Base-by-base conservation (phyloP, 2,329 filamentous ascomycete genomes). In the Ascochyta pisi region DNA sequence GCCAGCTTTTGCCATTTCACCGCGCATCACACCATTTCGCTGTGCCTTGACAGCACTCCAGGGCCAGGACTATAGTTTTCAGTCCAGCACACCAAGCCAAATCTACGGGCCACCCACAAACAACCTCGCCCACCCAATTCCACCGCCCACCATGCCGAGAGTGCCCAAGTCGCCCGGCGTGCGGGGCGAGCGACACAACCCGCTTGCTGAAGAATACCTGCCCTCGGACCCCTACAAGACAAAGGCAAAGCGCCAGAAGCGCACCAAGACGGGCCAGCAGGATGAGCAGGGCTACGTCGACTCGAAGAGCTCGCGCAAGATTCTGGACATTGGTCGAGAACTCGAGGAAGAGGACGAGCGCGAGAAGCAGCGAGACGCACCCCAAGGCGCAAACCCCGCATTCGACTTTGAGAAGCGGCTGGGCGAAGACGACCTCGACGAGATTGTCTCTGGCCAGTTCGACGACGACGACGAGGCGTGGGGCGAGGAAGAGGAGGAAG, bases 301-400 rank as follows among this genome's bases (percentile, higher is more conserved):
- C 75, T 88, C 92, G 55, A 93, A 91, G 74, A 88, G 93, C 16
- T 96, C 94, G 54, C 85, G 88, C 66, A 92, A 91, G 69, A 99
- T 99, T 73, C 75, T 99, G 58, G 86, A 90, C 64, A 91, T 98
- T 67, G 94, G 94, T 51, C 90, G 93, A 68, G 91, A 96, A 71
- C 82, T 99, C 13, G 89, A 87, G 13, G 91, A 95, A 38, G 94
- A 98, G 74, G 91, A 94, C 51, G 84, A 83, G 53, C 80, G 81
- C 31, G 82, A 86, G 63, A 76, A 73, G 45, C 66, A 74, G 55
- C 68, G 72, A 1, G 69, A 58, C 67, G 78, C 63, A 73, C 78
- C 63, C 63, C 71, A 80, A 54, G 74, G 79, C 19, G 71, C 76
- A 1, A 88, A 89, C 65, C 76, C 83, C 26, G 86, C 90, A 3